phyloP scores from a whole-genome alignment of 202 grass and related monocot species.

The Bolboschoenoplectus hybrid region DNA sequence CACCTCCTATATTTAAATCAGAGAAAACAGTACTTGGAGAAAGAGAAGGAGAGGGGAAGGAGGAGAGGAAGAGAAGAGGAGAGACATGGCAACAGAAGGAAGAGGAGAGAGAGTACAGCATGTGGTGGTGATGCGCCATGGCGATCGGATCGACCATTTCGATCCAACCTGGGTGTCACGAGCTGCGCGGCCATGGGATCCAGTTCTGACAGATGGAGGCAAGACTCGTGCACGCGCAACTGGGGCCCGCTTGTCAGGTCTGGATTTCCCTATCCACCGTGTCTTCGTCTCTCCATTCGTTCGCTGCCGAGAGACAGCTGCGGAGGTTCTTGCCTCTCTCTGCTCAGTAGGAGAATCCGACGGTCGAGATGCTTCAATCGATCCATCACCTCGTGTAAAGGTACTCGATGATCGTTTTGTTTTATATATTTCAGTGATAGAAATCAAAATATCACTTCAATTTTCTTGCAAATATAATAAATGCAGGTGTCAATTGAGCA shows the following conservation, averaged over 20 bases:
- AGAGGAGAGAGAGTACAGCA: conserved; percentile 31
- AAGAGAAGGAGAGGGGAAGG: neutral
- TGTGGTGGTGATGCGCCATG: conserved; percentile 52
- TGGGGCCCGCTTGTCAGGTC: conserved; percentile 31
- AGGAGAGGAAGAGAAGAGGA: neutral
- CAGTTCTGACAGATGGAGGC: conserved; percentile 40
- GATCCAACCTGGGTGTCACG: conserved; percentile 30
- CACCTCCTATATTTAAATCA: neutral
- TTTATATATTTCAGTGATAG: neutral
- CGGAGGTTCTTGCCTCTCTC: conserved; percentile 39
- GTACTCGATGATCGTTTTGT: neutral
- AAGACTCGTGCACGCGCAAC: conserved; percentile 34
- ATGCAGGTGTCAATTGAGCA: conserved; percentile 52
- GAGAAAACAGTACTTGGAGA: neutral
- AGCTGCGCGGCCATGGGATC: conserved; percentile 48
- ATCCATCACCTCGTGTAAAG: conserved; percentile 39
- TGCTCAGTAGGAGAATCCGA: conserved; percentile 37
- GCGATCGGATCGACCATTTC: conserved; percentile 48
- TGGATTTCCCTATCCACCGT: conserved; percentile 38
- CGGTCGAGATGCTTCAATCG: conserved; percentile 12
- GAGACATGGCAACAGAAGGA: neutral
- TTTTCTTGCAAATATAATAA: conserved; percentile 2
- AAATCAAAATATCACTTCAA: neutral
- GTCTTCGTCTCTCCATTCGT: conserved; percentile 52
- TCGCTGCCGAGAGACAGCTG: conserved; percentile 46